Conservation (phyloP, 441 rosid genomes). For the Pelargonium hybrid region DNA sequence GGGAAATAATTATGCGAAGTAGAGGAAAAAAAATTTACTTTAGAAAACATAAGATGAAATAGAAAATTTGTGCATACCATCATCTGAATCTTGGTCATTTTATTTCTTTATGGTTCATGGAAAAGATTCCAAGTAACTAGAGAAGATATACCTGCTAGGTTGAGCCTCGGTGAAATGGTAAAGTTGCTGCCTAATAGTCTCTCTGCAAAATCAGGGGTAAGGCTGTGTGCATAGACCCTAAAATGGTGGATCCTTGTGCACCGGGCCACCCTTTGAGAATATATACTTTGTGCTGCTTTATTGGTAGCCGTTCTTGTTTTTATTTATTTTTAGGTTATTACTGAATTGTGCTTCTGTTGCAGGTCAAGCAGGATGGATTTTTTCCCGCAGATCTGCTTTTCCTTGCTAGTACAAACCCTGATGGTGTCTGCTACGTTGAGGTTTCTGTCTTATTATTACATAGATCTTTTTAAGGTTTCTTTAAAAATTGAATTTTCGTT, state of each 20-base stretch:
- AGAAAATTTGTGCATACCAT: neutral
- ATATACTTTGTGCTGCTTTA: neutral
- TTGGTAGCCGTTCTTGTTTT: neutral
- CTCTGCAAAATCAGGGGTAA: too few species aligned
- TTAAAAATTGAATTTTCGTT: conserved; percentile 1
- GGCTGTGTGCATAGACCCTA: too few species aligned
- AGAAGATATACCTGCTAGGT: neutral
- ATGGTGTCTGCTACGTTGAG: conserved; percentile 96
- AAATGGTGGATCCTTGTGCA: too few species aligned
- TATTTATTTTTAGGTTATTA: neutral
- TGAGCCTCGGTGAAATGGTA: too few species aligned
- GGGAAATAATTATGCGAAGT: too few species aligned
- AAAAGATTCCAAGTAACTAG: neutral
- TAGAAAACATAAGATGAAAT: neutral
- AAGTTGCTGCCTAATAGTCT: too few species aligned
- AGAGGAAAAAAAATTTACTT: too few species aligned
- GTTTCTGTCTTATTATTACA: conserved; percentile 27
- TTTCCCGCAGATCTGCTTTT: conserved; percentile 94
- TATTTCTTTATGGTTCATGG: neutral
- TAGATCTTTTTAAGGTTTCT: neutral
- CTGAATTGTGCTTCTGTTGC: conserved; percentile 26
- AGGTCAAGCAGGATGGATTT: conserved; percentile 90
- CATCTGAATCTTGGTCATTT: too few species aligned
- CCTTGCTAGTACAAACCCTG: conserved; percentile 82
- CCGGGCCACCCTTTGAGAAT: too few species aligned